Evolutionary conservation across 1,139 yeast species (phyloP), one percentile per base, ranked within the genome.

Genomic region (Nakaseomyces glabratus): DNA sequence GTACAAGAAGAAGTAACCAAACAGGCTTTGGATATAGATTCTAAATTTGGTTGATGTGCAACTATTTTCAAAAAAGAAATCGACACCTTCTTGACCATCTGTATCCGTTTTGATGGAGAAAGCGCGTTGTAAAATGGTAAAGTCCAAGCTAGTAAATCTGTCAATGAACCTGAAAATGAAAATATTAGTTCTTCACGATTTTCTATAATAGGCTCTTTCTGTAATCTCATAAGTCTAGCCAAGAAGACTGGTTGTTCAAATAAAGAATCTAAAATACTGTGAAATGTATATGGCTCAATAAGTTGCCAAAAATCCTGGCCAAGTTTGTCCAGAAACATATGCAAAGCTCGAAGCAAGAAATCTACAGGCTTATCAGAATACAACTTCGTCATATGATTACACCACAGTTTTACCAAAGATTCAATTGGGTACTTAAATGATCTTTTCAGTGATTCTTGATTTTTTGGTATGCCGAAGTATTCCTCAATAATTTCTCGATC

Each of bases 331-430:
- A 78, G 52, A 2, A 76, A 54, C 13, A 63, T 41, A 6, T 61
- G 48, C 22, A 79, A 61, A 2, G 71, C 68, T 35, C 69, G 56
- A 19, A 81, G 56, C 4, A 77, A 54, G 16, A 63, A 55, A 0
- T 81, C 82, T 16, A 80, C 53, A 0, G 88, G 78, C 14, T 59
- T 60, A 29, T 66, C 67, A 68, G 65, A 36, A 70, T 56, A 51
- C 64, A 73, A 43, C 69, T 73, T 45, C 61, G 63, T 38, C 69
- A 61, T 28, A 39, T 55, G 59, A 24, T 46, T 47, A 23, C 50
- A 53, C 56, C 56, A 55, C 2, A 77, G 66, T 17, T 63, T 60
- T 17, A 68, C 52, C 5, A 76, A 48, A 1, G 79, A 55, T 45
- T 69, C 51, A 48, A 68, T 51, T 31, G 68, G 60, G 42, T 69